phyloP scores from a whole-genome alignment of 371 early-diverging fungal genomes.

The Gilbertella persicaria region DNA sequence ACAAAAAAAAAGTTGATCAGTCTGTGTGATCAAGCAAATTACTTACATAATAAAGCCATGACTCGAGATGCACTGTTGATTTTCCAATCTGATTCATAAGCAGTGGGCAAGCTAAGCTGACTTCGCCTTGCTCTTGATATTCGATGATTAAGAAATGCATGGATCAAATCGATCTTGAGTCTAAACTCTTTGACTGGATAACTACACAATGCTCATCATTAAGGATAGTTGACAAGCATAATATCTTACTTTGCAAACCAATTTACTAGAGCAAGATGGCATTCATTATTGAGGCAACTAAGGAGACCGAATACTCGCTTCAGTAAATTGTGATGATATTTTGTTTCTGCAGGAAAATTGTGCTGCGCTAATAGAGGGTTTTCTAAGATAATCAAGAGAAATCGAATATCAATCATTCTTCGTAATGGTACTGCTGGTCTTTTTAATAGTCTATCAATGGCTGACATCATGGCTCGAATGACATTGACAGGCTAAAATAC shows the following conservation, averaged over 20 bases:
- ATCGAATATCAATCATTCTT: slow-evolving; percentile 68
- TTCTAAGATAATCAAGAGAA: slow-evolving; percentile 84
- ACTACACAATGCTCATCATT: slow-evolving; percentile 29
- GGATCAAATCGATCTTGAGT: slow-evolving; percentile 76
- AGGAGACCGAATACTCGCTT: slow-evolving; percentile 74
- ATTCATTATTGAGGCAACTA: slow-evolving; percentile 72
- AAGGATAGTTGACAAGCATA: background rate
- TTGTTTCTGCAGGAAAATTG: slow-evolving; percentile 66
- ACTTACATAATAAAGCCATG: slow-evolving; percentile 84
- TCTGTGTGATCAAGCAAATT: background rate
- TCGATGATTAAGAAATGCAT: slow-evolving; percentile 81
- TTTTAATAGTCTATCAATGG: slow-evolving; percentile 73
- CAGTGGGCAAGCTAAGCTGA: slow-evolving; percentile 35
- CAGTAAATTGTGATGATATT: slow-evolving; percentile 72
- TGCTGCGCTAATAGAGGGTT: slow-evolving; percentile 73
- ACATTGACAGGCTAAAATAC: slow-evolving; percentile 54
- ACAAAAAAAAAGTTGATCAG: slow-evolving; percentile 17
- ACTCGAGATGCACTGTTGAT: slow-evolving; percentile 83
- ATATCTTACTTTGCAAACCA: slow-evolving; percentile 71
- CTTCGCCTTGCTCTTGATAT: slow-evolving; percentile 60
- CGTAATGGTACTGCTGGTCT: slow-evolving; percentile 72
- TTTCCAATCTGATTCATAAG: slow-evolving; percentile 82
- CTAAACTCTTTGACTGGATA: slow-evolving; percentile 64
- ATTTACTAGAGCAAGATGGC: slow-evolving; percentile 75
- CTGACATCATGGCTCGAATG: slow-evolving; percentile 76